These are phyloP conservation scores for Smallanthus sonchifolius DNA, from an alignment of 129 eudicot species.

Conservation along the genomic window DNA sequence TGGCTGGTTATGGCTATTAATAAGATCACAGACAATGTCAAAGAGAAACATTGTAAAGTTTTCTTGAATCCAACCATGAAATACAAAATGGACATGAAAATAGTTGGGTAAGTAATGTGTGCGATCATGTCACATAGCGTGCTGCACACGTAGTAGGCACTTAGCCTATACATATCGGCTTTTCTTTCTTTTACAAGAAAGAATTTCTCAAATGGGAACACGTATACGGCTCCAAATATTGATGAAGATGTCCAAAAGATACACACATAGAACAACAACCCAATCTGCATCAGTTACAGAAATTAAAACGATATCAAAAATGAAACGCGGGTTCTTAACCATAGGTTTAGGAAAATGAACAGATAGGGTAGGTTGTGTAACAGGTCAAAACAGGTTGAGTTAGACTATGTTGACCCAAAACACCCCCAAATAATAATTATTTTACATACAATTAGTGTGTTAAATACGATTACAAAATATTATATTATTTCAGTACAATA, in stretches of 20 bases:
- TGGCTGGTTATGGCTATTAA: constrained; percentile 82
- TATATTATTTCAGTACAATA: not conserved
- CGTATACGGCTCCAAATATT: constrained; percentile 88
- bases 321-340: not conserved
- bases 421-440: not conserved
- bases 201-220: constrained; percentile 86
- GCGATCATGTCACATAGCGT: constrained; percentile 94
- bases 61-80: constrained; percentile 91
- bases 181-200: constrained; percentile 85
- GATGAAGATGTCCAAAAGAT: constrained; percentile 97
- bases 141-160: constrained; percentile 89
- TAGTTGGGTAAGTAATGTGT: constrained; percentile 67
- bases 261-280: constrained; percentile 87
- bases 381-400: not conserved
- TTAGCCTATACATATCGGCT: constrained; percentile 94
- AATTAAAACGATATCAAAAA: not conserved
- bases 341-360: not conserved
- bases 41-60: constrained; percentile 59
- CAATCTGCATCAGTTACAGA: constrained; percentile 49
- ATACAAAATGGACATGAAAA: constrained; percentile 80
- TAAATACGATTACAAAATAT: not conserved
- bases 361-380: not conserved
- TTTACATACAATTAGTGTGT: not conserved
- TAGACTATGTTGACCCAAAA: not conserved
- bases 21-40: constrained; percentile 56